Percentiles rank a stretch among this genome's conserved stretches.
phyloP scores from a whole-genome alignment of 2,329 filamentous ascomycete species.

The Penicillium sclerotigenum region DNA sequence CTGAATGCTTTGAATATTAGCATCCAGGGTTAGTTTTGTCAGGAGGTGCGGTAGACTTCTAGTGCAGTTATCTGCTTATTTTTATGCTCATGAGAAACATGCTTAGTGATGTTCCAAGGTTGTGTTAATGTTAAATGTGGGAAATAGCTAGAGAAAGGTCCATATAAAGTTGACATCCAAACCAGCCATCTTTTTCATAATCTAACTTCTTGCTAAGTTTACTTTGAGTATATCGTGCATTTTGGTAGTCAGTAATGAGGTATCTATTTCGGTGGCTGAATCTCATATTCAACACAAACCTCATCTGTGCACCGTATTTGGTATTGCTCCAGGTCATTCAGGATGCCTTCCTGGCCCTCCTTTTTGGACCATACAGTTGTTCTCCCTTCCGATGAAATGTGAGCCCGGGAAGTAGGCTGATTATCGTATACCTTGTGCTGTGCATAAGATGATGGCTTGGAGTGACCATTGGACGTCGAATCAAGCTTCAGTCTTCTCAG shows the following conservation, averaged over 20 bases:
- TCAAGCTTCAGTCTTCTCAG: constrained; percentile 11
- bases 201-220: background rate
- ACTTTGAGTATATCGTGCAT: background rate
- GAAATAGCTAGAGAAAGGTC: background rate
- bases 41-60: too few species aligned
- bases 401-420: background rate
- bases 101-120: background rate
- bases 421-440: background rate
- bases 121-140: background rate
- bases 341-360: constrained; percentile 20
- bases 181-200: background rate
- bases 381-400: background rate
- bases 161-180: background rate
- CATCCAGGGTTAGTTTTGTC: too few species aligned
- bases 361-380: background rate
- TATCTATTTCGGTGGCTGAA: background rate
- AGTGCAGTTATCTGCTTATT: too few species aligned
- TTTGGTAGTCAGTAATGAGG: background rate
- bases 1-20: too few species aligned
- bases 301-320: constrained; percentile 25
- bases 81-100: too few species aligned
- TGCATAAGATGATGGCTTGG: background rate
- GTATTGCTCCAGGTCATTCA: constrained; percentile 4
- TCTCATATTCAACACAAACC: constrained; percentile 22
- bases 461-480: background rate